Conservation (phyloP, 1,284 basidiomycete species). For the Rhodotorula sp. region DNA sequence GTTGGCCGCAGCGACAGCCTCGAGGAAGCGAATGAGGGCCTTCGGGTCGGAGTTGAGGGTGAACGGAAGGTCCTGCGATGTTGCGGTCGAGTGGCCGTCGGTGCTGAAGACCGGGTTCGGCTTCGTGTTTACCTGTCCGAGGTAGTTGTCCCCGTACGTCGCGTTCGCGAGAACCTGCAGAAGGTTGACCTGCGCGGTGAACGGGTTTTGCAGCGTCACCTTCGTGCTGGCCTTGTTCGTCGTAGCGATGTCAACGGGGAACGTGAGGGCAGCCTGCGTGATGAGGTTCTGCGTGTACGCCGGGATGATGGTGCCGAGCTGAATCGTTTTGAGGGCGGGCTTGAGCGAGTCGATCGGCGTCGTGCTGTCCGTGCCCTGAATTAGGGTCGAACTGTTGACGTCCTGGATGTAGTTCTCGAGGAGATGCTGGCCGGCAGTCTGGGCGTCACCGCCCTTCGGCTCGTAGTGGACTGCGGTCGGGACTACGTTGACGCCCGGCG, state of each 20-base stretch:
- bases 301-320: slow-evolving; percentile 64
- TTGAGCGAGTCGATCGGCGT: slow-evolving; percentile 66
- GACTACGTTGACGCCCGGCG: slow-evolving; percentile 41
- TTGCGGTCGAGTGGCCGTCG: slow-evolving; percentile 61
- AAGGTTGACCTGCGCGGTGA: slow-evolving; percentile 71
- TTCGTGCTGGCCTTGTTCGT: slow-evolving; percentile 60
- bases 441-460: slow-evolving; percentile 59
- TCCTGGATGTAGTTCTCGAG: slow-evolving; percentile 72
- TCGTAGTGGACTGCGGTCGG: slow-evolving; percentile 62
- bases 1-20: slow-evolving; percentile 58
- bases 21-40: slow-evolving; percentile 62
- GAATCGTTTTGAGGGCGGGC: slow-evolving; percentile 63
- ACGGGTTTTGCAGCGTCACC: slow-evolving; percentile 66
- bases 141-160: slow-evolving; percentile 50
- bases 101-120: slow-evolving; percentile 57
- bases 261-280: slow-evolving; percentile 42
- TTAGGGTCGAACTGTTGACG: slow-evolving; percentile 59
- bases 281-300: slow-evolving; percentile 66
- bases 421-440: slow-evolving; percentile 57
- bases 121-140: slow-evolving; percentile 53
- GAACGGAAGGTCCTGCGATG: slow-evolving; percentile 62
- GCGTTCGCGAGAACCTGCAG: slow-evolving; percentile 60
- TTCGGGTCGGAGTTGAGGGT: slow-evolving; percentile 65
- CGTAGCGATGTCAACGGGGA: slow-evolving; percentile 47
- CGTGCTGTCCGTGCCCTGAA: slow-evolving; percentile 60